Percentiles rank a stretch among this genome's conserved stretches.
Evolutionary conservation across 2,329 filamentous ascomycete genomes (phyloP).

Genomic region (Meredithiella fracta): DNA sequence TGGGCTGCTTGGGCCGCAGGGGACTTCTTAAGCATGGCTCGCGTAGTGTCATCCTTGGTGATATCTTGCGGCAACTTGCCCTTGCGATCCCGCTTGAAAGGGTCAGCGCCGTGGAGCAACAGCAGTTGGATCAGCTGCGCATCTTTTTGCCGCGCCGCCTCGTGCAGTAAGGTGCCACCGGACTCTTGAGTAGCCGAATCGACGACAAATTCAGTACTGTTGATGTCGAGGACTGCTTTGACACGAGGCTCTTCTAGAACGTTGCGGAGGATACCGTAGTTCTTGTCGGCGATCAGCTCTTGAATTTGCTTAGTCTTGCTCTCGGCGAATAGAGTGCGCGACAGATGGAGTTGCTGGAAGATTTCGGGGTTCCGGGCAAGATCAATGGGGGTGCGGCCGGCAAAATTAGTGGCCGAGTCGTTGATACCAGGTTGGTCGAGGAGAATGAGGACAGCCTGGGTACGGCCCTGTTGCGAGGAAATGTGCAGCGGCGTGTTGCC

Average conservation of each 20-base stretch:
- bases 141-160: conserved; percentile 79
- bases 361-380: conserved; percentile 84
- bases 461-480: conserved; percentile 66
- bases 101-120: conserved; percentile 85
- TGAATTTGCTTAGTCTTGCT: conserved; percentile 73
- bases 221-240: conserved; percentile 78
- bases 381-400: conserved; percentile 73
- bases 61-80: conserved; percentile 92
- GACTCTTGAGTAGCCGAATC: conserved; percentile 60
- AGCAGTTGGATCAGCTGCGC: conserved; percentile 76
- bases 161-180: conserved; percentile 85
- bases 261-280: conserved; percentile 64
- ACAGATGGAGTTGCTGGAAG: conserved; percentile 84
- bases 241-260: conserved; percentile 72
- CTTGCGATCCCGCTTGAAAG: conserved; percentile 85
- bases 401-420: conserved; percentile 70
- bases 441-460: conserved; percentile 64
- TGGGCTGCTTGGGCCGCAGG: conserved; percentile 89
- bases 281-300: conserved; percentile 50
- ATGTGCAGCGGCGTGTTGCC: conserved; percentile 89
- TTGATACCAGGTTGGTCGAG: conserved; percentile 74
- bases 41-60: conserved; percentile 82
- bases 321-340: conserved; percentile 79
- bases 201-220: conserved; percentile 73
- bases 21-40: conserved; percentile 79